phyloP scores from a whole-genome alignment of 371 early-diverging fungal species.

The Furculomyces boomerangus region DNA sequence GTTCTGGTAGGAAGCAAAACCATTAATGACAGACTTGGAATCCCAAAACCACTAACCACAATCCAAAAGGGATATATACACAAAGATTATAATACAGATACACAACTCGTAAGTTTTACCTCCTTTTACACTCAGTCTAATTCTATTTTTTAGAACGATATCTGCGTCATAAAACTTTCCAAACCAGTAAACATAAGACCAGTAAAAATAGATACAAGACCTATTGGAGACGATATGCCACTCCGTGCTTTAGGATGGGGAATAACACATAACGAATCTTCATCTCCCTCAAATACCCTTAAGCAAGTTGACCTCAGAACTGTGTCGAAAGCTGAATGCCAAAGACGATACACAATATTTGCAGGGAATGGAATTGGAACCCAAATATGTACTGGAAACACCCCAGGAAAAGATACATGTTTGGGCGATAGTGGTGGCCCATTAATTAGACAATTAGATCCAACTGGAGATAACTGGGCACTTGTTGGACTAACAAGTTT shows the following conservation, averaged over 20 bases:
- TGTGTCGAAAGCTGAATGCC: neutral
- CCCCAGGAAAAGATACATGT: conserved; percentile 18
- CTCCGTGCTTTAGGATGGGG: neutral
- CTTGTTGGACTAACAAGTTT: neutral
- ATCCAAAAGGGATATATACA: neutral
- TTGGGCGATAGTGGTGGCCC: conserved; percentile 24
- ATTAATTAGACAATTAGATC: neutral
- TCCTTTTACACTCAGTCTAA: neutral
- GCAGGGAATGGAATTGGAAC: neutral
- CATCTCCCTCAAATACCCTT: neutral
- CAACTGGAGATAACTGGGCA: neutral
- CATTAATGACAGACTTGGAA: neutral
- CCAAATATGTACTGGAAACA: conserved; percentile 16
- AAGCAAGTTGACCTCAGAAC: neutral
- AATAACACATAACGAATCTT: neutral
- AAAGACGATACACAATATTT: neutral
- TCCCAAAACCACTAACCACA: too few relatives aligned
- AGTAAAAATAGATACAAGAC: neutral
- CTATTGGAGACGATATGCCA: neutral
- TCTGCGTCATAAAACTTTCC: neutral
- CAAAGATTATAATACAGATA: neutral
- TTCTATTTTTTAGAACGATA: conserved; percentile 2
- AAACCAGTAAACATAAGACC: neutral
- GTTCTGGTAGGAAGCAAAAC: neutral
- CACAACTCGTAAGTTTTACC: neutral